A percentile compares a stretch with the other conserved stretches of the same genome.
Conservation (phyloP, 768 basidiomycete species). For the Boletellus ananas region DNA sequence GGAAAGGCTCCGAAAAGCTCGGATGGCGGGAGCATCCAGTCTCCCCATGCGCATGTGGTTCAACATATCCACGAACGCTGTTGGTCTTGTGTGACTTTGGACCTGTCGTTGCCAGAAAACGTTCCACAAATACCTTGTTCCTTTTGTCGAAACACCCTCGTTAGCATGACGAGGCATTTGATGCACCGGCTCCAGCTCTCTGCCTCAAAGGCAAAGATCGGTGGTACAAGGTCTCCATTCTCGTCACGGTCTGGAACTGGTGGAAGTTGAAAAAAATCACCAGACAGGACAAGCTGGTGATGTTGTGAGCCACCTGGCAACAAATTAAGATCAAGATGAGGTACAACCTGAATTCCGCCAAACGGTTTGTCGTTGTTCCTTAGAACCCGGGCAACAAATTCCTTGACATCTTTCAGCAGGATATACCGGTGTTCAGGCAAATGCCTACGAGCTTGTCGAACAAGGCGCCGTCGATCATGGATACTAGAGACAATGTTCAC, state of each 20-base stretch:
- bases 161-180: conserved; percentile 50
- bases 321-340: background rate
- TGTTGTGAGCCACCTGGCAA: background rate
- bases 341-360: conserved; percentile 79
- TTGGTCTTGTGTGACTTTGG: background rate
- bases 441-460: conserved; percentile 74
- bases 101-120: background rate
- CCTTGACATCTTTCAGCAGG: conserved; percentile 38
- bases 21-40: conserved; percentile 40
- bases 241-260: conserved; percentile 59
- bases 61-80: conserved; percentile 78
- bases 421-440: conserved; percentile 32
- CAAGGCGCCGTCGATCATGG: conserved; percentile 79
- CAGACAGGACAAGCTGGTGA: conserved; percentile 71
- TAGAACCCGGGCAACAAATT: conserved; percentile 57
- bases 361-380: conserved; percentile 58
- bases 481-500: conserved; percentile 47
- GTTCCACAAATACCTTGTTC: conserved; percentile 53
- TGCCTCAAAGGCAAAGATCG: conserved; percentile 79
- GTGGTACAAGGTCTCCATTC: conserved; percentile 45
- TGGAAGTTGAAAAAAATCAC: conserved; percentile 90
- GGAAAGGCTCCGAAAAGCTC: conserved; percentile 52
- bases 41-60: conserved; percentile 83
- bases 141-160: conserved; percentile 83
- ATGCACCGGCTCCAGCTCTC: conserved; percentile 68